Base-by-base conservation (phyloP, 2,329 filamentous ascomycete species). In the Neofusicoccum sp. region DNA sequence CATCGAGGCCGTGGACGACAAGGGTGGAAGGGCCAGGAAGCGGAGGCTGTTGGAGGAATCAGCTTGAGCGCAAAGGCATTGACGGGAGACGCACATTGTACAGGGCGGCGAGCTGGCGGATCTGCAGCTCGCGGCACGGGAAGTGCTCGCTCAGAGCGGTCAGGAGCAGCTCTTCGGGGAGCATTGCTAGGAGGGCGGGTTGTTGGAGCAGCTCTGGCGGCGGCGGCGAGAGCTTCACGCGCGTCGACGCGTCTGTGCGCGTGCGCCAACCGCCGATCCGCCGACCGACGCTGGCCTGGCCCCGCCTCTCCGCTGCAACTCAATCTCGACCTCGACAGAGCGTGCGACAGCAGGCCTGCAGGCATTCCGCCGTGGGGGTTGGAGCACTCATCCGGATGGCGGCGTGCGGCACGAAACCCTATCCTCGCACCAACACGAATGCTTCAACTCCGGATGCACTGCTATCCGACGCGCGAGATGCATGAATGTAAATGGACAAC, bases 1-100 rank as follows among this genome's bases (percentile, higher is more conserved):
- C 89, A 69, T 93, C 87, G 31, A 92, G 85, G 54, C 95, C 95
- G 73, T 98, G 87, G 51, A 96, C 75, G 24, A 97, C 86, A 9
- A 97, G 74, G 63, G 90, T 89, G 9, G 86, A 80, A 61, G 89
- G 89, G 61, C 85, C 87, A 31, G 90, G 87, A n/a, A 87, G 81
- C 48, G 78, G 75, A 24, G 86, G 84, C 85, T 90, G 70, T 28
- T 36, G 4, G 28, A 30, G 31, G 20, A 56, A 58, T 74, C 65
- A 72, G 67, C 43, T 11, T 43, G 4, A 44, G 41, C 33, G 43
- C 34, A 14, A 44, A 12, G 33, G 28, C 33, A 38, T 40, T 28
- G 54, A 44, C 38, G 20, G 33, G 36, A 40, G 26, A 45, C 74
- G 34, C 66, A 82, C 80, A 38, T 75, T 74, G 44, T 80, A 74